Evolutionary conservation across 371 early-diverging fungal species (phyloP), one percentile per base, ranked within the genome.

Genomic region (Funneliformis caledonium): DNA sequence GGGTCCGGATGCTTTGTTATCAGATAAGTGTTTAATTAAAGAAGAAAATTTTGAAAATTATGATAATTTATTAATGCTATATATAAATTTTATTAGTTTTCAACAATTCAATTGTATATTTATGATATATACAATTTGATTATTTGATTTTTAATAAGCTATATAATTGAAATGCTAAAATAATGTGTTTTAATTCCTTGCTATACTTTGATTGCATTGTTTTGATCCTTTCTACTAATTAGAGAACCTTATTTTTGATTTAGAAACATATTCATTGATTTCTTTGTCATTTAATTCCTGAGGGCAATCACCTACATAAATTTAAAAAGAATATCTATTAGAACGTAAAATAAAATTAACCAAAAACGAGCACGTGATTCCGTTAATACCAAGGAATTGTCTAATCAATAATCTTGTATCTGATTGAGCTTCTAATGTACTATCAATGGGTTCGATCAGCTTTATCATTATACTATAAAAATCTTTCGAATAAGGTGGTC

Each of bases 401-500:
- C 47, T 47, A 43, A 67, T 65, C 4, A 78, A n/a, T 16, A 19
- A 8, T 37, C 68, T 37, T 14, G 78, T 67, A 8, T 64, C 68
- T 11, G 48, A n/a, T 31, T 50, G 22, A 67, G 61, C 33, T 19
- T 78, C 78, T 31, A 78, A 37, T 16, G n/a, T 9, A 59, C 48
- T 52, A 26, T 22, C n/a, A 31, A 50, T 16, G 11, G 26, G 68
- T 26, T 78, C 67, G 33, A 78, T 48, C 22, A 78, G 50, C 26
- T 42, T 78, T 14, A 78, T 31, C 65, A 78, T 67, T 16, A 33
- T 22, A n/a, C 22, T 26, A 65, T 67, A 78, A 45, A 78, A 78
- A 33, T 78, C 61, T 4, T 26, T 45, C 12, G 47, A 50, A 67
- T 78, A 78, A 14, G 78, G 78, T 14, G 78, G 50, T 7, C 45